Evolutionary conservation across 495 filamentous ascomycete genomes (phyloP).

Genomic region (Penicillium chermesinum): DNA sequence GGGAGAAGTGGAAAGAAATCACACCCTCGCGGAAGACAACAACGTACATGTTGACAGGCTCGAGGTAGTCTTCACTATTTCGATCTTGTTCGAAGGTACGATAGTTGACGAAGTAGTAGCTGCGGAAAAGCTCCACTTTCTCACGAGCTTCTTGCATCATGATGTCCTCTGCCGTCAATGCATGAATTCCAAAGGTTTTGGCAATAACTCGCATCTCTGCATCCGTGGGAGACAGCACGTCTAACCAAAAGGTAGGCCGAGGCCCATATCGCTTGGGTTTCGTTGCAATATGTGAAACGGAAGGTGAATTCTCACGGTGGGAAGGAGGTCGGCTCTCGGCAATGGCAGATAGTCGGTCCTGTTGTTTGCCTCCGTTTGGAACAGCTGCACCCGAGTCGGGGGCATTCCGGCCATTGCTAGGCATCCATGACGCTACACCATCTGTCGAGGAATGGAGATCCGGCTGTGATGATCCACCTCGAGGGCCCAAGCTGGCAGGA

Average conservation of each 20-base stretch:
- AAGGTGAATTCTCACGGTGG: constrained; percentile 20
- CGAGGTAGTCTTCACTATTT: constrained; percentile 79
- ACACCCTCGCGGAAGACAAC: constrained; percentile 96
- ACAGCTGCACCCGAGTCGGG: constrained; percentile 1
- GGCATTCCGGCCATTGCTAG: background rate
- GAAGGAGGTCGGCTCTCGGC: constrained; percentile 31
- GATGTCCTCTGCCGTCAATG: constrained; percentile 92
- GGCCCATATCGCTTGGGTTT: constrained; percentile 74
- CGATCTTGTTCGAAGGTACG: constrained; percentile 93
- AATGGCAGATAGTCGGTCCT: constrained; percentile 26
- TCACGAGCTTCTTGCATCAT: constrained; percentile 90
- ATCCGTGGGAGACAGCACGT: constrained; percentile 84
- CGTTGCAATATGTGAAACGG: constrained; percentile 16
- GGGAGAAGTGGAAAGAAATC: constrained; percentile 90
- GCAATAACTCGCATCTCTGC: constrained; percentile 87
- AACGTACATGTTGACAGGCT: constrained; percentile 96
- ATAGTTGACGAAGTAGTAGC: constrained; percentile 98
- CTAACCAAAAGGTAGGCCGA: constrained; percentile 92
- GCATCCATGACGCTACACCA: background rate
- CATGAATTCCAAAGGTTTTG: constrained; percentile 92
- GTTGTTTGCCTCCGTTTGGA: constrained; percentile 14
- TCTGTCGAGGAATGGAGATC: background rate
- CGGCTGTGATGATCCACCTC: background rate
- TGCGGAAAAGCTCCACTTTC: constrained; percentile 93
- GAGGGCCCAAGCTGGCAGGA: background rate